These are phyloP conservation scores for Suhomyces coccinellae DNA, from an alignment of 1,139 yeast species.

Conservation along the genomic window DNA sequence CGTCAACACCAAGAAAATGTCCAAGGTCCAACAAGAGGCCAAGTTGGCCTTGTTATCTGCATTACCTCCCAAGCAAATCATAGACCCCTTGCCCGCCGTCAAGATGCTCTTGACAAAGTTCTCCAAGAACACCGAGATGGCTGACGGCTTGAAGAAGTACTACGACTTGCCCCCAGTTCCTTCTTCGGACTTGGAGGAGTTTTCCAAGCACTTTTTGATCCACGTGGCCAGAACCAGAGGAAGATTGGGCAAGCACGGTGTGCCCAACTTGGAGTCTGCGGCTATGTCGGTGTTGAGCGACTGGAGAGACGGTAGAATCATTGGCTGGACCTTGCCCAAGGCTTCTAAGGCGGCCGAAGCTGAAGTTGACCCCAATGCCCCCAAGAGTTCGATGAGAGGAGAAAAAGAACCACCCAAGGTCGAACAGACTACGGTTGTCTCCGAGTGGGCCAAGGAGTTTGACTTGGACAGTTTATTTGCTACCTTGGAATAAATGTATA, in stretches of 20 bases:
- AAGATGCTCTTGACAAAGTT: slow-evolving; percentile 74
- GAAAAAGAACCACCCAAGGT: slow-evolving; percentile 52
- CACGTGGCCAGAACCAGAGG: slow-evolving; percentile 94
- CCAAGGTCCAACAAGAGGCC: slow-evolving; percentile 73
- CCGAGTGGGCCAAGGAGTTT: slow-evolving; percentile 92
- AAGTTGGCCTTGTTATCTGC: slow-evolving; percentile 87
- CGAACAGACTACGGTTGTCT: slow-evolving; percentile 80
- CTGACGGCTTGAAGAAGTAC: slow-evolving; percentile 67
- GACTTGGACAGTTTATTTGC: slow-evolving; percentile 79
- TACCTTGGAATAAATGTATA: slow-evolving; percentile 7
- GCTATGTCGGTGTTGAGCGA: slow-evolving; percentile 83
- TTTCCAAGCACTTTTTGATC: slow-evolving; percentile 79
- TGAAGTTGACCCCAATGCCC: slow-evolving; percentile 30
- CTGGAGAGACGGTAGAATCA: slow-evolving; percentile 95
- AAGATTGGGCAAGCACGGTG: slow-evolving; percentile 87
- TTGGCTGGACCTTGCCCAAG: slow-evolving; percentile 90
- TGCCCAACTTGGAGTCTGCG: slow-evolving; percentile 86
- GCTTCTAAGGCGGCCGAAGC: slow-evolving; percentile 46
- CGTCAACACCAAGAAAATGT: slow-evolving; percentile 42
- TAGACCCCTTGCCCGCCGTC: slow-evolving; percentile 84
- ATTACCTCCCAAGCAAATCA: slow-evolving; percentile 81
- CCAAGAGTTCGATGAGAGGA: slow-evolving; percentile 46
- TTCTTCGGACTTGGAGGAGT: slow-evolving; percentile 59
- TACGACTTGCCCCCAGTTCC: slow-evolving; percentile 86
- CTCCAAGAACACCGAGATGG: slow-evolving; percentile 69